Conservation (phyloP, 2,329 filamentous ascomycete genomes). For the Aspergillus hiratsukae region DNA sequence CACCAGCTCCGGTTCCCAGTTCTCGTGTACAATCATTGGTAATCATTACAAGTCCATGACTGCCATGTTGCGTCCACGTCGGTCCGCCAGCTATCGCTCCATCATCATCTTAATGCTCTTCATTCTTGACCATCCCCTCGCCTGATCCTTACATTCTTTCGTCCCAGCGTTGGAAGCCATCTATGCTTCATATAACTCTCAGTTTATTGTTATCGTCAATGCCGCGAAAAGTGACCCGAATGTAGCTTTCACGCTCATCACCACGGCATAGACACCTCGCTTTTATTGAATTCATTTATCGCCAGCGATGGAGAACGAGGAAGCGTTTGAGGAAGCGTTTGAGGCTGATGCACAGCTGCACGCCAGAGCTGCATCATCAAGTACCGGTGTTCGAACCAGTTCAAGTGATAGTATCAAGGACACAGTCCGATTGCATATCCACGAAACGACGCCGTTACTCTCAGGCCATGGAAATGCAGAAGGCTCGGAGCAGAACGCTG, state of each 20-base stretch:
- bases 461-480: background rate
- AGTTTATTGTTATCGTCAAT: background rate
- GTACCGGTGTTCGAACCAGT: background rate
- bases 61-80: background rate
- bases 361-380: constrained; percentile 3
- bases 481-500: background rate
- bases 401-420: background rate
- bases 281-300: background rate
- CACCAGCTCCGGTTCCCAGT: background rate
- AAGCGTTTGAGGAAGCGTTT: constrained; percentile 30
- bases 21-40: background rate
- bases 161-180: background rate
- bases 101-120: background rate
- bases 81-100: background rate
- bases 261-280: too few relatives aligned
- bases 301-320: constrained; percentile 31
- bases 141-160: background rate
- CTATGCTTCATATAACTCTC: background rate
- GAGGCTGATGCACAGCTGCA: constrained; percentile 28
- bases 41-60: background rate
- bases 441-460: constrained; percentile 28
- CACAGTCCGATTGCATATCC: constrained; percentile 2
- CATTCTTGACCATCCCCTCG: background rate
- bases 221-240: background rate
- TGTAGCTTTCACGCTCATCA: background rate